A percentile compares a stretch with the other conserved stretches of the same genome.
These are phyloP conservation scores for Melampsora americana DNA, from an alignment of 1,284 basidiomycete genomes.

Conservation along the genomic window DNA sequence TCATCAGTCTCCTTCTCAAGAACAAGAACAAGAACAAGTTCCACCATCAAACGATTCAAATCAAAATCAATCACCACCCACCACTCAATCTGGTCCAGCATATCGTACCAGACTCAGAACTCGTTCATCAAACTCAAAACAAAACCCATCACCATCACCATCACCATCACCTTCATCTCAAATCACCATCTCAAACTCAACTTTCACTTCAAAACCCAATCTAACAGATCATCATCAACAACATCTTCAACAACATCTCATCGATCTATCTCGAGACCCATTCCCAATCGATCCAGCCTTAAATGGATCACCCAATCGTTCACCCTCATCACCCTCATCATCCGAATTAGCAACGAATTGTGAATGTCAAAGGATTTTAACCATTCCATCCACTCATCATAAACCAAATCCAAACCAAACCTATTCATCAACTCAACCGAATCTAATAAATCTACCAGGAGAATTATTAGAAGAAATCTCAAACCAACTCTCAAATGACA, in stretches of 20 bases:
- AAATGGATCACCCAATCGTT: not conserved
- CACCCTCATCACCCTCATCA: not conserved
- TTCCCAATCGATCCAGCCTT: not conserved
- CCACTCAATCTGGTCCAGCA: too few species aligned
- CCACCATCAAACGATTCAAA: too few species aligned
- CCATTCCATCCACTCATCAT: too few species aligned
- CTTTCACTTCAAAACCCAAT: not conserved
- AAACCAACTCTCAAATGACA: not conserved
- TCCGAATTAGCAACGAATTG: not conserved
- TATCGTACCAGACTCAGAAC: too few species aligned
- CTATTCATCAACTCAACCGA: not conserved
- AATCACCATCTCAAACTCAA: not conserved
- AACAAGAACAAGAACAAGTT: too few species aligned
- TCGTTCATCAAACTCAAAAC: not conserved
- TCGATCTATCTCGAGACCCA: not conserved
- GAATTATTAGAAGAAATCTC: not conserved
- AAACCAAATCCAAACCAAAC: too few species aligned
- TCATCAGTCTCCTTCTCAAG: too few species aligned
- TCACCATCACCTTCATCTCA: not conserved
- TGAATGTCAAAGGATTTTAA: too few species aligned
- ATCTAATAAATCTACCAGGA: not conserved
- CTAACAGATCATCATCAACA: not conserved
- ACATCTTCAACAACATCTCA: not conserved
- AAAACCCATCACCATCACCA: not conserved
- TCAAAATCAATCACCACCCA: too few species aligned